These are phyloP conservation scores for Colletotrichum plurivorum DNA, from an alignment of 2,329 filamentous ascomycete species.

Conservation along the genomic window DNA sequence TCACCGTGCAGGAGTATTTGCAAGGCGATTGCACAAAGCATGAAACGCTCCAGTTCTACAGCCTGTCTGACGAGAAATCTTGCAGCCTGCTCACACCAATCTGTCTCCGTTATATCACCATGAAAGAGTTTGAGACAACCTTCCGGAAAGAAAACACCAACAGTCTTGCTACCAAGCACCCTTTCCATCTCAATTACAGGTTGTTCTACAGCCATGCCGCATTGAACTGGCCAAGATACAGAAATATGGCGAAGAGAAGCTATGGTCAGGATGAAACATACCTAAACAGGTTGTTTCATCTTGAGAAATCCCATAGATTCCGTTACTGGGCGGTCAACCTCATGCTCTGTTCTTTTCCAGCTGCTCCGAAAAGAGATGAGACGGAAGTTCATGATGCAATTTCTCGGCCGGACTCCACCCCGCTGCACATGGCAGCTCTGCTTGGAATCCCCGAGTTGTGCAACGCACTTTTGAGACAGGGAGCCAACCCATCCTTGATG, in stretches of 20 bases:
- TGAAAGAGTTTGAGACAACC: not conserved
- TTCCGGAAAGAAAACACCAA: accelerated
- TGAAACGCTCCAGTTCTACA: not conserved
- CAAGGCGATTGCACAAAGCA: not conserved
- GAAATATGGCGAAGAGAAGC: not conserved
- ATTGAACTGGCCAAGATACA: not conserved
- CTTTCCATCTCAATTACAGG: not conserved
- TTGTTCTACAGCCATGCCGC: not conserved
- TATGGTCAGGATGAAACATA: not conserved
- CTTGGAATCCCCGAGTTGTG: not conserved
- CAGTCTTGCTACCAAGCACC: not conserved
- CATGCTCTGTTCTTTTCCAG: not conserved
- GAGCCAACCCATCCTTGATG: not conserved
- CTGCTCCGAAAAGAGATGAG: no score
- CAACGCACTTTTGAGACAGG: not conserved
- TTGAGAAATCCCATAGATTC: not conserved
- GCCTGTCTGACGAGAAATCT: not conserved
- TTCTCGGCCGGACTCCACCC: not conserved
- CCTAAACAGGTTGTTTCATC: not conserved
- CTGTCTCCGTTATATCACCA: not conserved
- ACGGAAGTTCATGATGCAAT: not conserved
- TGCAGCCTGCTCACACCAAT: not conserved
- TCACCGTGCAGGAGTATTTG: conserved; percentile 1
- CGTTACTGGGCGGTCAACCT: not conserved
- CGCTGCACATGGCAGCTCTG: not conserved